Evolutionary conservation across 169 alveolate species (phyloP).

Genomic region (Cyclospora cayetanensis): DNA sequence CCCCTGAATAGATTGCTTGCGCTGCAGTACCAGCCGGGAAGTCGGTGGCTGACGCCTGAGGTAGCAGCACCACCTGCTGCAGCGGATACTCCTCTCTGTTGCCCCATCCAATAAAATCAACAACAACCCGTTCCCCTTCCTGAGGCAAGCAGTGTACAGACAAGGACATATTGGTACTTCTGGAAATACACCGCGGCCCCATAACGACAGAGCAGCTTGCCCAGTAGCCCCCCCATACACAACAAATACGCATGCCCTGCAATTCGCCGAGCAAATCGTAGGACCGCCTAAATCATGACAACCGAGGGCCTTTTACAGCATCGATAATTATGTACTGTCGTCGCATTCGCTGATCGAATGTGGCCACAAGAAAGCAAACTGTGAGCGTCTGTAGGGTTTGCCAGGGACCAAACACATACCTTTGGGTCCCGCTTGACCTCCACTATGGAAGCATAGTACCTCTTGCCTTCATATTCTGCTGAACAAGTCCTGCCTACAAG

Average conservation of each 20-base stretch:
- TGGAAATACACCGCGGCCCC: too few species aligned
- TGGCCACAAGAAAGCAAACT: not conserved
- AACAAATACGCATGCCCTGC: too few species aligned
- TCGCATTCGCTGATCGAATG: too few species aligned
- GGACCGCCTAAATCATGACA: too few species aligned
- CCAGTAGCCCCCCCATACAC: too few species aligned
- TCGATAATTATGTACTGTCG: too few species aligned
- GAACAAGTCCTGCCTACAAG: slow-evolving; percentile 69
- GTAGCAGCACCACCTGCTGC: slow-evolving; percentile 70
- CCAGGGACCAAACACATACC: not conserved
- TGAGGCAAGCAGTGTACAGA: not conserved
- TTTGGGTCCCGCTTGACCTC: slow-evolving; percentile 63
- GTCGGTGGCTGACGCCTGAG: slow-evolving; percentile 67
- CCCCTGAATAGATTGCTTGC: slow-evolving; percentile 73
- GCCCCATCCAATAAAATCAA: slow-evolving; percentile 73
- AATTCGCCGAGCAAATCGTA: too few species aligned
- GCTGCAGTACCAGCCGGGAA: slow-evolving; percentile 60
- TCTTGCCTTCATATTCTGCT: slow-evolving; percentile 70
- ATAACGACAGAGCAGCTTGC: too few species aligned
- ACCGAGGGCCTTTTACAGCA: too few species aligned
- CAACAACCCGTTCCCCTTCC: slow-evolving; percentile 72
- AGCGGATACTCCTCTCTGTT: slow-evolving; percentile 68
- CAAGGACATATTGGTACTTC: not conserved
- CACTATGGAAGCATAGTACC: slow-evolving; percentile 63
- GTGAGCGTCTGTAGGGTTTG: not conserved